phyloP scores from a whole-genome alignment of 129 eudicot genomes.

The Apium graveolens region DNA sequence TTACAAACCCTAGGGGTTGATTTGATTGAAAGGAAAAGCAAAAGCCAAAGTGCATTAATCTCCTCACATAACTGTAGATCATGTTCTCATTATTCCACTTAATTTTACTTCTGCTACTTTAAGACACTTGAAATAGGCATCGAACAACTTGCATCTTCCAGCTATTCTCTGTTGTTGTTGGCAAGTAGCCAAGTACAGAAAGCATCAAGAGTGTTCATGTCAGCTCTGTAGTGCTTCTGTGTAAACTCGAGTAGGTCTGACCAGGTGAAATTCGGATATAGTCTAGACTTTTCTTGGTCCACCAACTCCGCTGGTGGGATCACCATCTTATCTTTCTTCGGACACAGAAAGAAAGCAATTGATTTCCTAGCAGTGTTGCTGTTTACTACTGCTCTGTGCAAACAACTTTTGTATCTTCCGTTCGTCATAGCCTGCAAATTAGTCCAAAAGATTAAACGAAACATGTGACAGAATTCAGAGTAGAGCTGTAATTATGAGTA shows the following conservation, averaged over 20 bases:
- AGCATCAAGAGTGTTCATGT: conserved; percentile 61
- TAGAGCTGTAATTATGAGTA: background rate
- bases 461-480: background rate
- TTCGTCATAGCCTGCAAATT: conserved; percentile 49
- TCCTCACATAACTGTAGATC: background rate
- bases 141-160: background rate
- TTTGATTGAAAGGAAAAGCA: background rate
- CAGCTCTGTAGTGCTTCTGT: conserved; percentile 83
- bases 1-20: background rate
- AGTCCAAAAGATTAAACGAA: background rate
- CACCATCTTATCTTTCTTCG: conserved; percentile 77
- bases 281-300: conserved; percentile 54
- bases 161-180: background rate
- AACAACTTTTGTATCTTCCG: conserved; percentile 77
- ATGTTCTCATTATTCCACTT: background rate
- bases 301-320: conserved; percentile 65
- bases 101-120: background rate
- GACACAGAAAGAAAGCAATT: conserved; percentile 78
- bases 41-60: background rate
- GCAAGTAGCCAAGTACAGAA: conserved; percentile 51
- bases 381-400: conserved; percentile 91
- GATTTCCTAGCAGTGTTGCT: conserved; percentile 58
- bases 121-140: background rate
- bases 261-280: conserved; percentile 90
- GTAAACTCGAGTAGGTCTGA: conserved; percentile 63